Evolutionary conservation across 1,284 basidiomycete genomes (phyloP).

Genomic region (Ganoderma sp.): DNA sequence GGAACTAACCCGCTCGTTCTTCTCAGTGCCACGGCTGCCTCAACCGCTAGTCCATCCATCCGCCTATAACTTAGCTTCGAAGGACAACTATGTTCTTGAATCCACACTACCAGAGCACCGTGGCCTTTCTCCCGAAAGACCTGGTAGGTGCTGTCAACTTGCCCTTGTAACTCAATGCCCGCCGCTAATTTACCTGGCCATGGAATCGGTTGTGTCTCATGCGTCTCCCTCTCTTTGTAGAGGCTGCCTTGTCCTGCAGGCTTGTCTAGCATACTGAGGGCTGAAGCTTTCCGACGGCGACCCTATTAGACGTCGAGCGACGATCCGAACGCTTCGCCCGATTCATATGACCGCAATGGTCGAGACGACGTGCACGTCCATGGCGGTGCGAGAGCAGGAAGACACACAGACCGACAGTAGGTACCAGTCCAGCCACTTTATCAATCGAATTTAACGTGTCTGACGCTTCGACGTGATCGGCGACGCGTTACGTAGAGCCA

Average conservation of each 20-base stretch:
- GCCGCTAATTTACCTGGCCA: too few species aligned
- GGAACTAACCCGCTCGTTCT: too few species aligned
- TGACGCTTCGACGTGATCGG: background rate
- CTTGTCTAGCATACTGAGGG: background rate
- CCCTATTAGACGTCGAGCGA: background rate
- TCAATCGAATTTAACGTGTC: conserved; percentile 5
- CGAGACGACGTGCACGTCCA: background rate
- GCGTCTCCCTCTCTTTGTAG: background rate
- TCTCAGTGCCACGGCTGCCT: too few species aligned
- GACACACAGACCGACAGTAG: background rate
- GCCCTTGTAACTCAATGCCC: too few species aligned
- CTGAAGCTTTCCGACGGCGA: background rate
- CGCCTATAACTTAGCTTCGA: too few species aligned
- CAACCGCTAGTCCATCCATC: too few species aligned
- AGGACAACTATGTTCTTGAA: too few species aligned
- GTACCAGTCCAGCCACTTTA: background rate
- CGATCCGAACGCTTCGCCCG: background rate
- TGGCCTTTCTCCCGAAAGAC: too few species aligned
- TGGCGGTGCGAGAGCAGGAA: background rate
- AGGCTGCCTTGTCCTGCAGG: background rate
- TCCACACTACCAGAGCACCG: too few species aligned
- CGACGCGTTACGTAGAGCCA: background rate
- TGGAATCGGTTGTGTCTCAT: too few species aligned
- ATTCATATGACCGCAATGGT: background rate
- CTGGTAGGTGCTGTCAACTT: too few species aligned